A percentile compares a stretch with the other conserved stretches of the same genome.
These are phyloP conservation scores for Aureobasidium sp. DNA, from an alignment of 2,329 filamentous ascomycete genomes.

Conservation along the genomic window DNA sequence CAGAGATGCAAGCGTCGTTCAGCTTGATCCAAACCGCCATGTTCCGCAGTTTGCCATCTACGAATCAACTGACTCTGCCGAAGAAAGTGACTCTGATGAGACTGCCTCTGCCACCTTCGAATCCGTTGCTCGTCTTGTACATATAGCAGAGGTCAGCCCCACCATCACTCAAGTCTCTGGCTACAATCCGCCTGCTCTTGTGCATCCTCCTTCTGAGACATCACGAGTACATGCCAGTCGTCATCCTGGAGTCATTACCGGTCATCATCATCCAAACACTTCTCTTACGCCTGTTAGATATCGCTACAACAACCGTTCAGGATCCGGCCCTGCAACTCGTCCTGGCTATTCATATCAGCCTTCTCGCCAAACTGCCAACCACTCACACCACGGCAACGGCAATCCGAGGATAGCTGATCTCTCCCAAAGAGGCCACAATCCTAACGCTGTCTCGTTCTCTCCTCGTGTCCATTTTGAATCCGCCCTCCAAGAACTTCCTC, in stretches of 20 bases:
- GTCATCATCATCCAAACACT: background rate
- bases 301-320: background rate
- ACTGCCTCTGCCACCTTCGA: background rate
- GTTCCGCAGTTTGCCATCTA: background rate
- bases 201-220: background rate
- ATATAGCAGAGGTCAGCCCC: slow-evolving; percentile 12
- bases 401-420: background rate
- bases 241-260: background rate
- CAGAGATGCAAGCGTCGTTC: slow-evolving; percentile 3
- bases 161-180: slow-evolving; percentile 1
- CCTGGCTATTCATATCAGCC: background rate
- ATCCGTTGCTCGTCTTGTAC: background rate
- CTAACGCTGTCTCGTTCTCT: background rate
- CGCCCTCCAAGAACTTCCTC: background rate
- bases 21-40: slow-evolving; percentile 2
- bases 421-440: slow-evolving; percentile 4
- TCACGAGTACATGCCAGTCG: background rate
- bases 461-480: slow-evolving; percentile 20
- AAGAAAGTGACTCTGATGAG: slow-evolving; percentile 2
- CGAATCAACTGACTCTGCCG: slow-evolving; percentile 2
- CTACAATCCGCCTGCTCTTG: background rate
- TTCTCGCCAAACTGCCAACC: background rate
- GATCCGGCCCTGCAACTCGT: background rate
- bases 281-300: background rate
- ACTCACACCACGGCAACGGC: background rate